Evolutionary conservation across 2,329 filamentous ascomycete genomes (phyloP).

Genomic region (Cladosporium sp.): DNA sequence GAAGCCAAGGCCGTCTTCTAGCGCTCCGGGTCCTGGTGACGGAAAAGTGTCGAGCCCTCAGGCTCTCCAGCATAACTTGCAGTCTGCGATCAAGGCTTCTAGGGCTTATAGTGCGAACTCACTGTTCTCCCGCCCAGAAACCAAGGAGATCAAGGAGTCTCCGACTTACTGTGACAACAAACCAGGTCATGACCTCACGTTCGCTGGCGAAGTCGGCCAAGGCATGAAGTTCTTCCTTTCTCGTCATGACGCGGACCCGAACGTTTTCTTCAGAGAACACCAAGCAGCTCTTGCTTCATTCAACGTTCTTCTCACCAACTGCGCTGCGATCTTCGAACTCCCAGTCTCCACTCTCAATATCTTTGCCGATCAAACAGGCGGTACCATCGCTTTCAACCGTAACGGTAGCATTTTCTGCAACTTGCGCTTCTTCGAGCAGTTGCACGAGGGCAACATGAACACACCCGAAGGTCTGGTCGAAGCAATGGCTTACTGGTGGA

Average conservation of each 20-base stretch:
- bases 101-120: constrained; percentile 69
- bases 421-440: constrained; percentile 74
- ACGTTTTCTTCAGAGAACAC: constrained; percentile 59
- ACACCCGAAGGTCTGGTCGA: constrained; percentile 55
- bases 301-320: constrained; percentile 63
- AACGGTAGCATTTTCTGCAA: constrained; percentile 91
- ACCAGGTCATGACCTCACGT: constrained; percentile 67
- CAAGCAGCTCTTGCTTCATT: constrained; percentile 64
- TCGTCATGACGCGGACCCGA: constrained; percentile 48
- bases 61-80: constrained; percentile 63
- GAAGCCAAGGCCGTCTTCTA: constrained; percentile 19
- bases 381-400: constrained; percentile 89
- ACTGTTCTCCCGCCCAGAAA: constrained; percentile 69
- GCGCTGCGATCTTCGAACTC: constrained; percentile 69
- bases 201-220: constrained; percentile 64
- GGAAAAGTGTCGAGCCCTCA: constrained; percentile 35
- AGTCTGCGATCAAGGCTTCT: constrained; percentile 73
- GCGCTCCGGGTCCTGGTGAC: constrained; percentile 22
- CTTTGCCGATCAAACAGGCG: constrained; percentile 75
- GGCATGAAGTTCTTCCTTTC: constrained; percentile 71
- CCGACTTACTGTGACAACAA: constrained; percentile 82
- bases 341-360: constrained; percentile 69
- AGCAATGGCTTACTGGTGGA: constrained; percentile 84
- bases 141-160: constrained; percentile 68
- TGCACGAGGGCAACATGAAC: constrained; percentile 58